These are phyloP conservation scores for Lagenidium giganteum DNA, from an alignment of 352 stramenopile genomes.

Conservation along the genomic window DNA sequence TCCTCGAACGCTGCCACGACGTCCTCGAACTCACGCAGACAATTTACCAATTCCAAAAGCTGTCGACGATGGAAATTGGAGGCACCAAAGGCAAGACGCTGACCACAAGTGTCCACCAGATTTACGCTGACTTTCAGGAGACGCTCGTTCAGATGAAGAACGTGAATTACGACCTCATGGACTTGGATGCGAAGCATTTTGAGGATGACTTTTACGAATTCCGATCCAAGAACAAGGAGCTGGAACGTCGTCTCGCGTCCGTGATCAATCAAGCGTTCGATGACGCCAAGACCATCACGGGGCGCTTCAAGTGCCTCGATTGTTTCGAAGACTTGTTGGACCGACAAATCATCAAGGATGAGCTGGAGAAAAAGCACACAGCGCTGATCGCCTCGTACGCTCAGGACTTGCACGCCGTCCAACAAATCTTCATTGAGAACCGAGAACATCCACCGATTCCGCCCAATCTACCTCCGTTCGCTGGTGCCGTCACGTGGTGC, in stretches of 20 bases:
- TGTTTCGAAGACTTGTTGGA: conserved; percentile 88
- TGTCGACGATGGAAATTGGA: conserved; percentile 86
- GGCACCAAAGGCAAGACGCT: conserved; percentile 92
- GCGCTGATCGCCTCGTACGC: conserved; percentile 75
- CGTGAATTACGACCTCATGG: conserved; percentile 86
- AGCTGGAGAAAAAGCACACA: conserved; percentile 86
- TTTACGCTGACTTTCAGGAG: conserved; percentile 83
- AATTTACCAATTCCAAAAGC: conserved; percentile 87
- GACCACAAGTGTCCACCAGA: conserved; percentile 86
- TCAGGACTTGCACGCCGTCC: conserved; percentile 76
- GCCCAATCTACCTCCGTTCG: conserved; percentile 87
- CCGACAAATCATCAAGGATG: conserved; percentile 81
- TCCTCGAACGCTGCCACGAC: conserved; percentile 89
- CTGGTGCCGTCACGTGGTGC: conserved; percentile 89
- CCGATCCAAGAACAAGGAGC: conserved; percentile 82
- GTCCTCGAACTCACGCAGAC: conserved; percentile 87
- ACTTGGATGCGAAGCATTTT: conserved; percentile 87
- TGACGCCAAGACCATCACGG: conserved; percentile 85
- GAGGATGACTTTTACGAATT: conserved; percentile 92
- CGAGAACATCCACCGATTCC: conserved; percentile 82
- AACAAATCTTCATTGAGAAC: conserved; percentile 88
- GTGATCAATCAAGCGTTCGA: conserved; percentile 92
- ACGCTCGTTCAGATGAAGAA: conserved; percentile 70
- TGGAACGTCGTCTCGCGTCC: conserved; percentile 80
- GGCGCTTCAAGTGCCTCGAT: conserved; percentile 89